Base-by-base conservation (phyloP, 1,284 basidiomycete genomes). In the Boletus coffeatus region DNA sequence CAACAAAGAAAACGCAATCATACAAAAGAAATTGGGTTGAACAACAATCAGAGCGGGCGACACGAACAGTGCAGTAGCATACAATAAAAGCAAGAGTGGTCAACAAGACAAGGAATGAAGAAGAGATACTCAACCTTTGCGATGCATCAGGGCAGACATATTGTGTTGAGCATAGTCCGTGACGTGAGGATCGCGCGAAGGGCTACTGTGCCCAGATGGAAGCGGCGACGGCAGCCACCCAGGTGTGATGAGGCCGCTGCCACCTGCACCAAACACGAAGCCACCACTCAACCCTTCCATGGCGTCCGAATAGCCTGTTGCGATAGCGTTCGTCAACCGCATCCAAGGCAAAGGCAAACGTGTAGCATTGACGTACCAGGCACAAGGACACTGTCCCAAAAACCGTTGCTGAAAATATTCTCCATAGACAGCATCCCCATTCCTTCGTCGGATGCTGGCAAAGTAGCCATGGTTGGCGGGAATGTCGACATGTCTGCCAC, bases 331-430 rank as follows among this genome's bases (percentile, higher is more conserved):
- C n/a, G 36, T 74, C 53, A 74, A 56, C 56, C 36, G 56, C 14
- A 21, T 14, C 18, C 14, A 11, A 57, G 18, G 48, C 21, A 50
- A 43, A 43, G 5, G 29, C 32, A 5, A 46, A 66, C 37, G 14
- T 61, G 61, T 34, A 16, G 39, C 6, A 56, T 16, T 58, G 50
- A 78, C 86, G 65, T 68, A 90, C 90, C 91, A 68, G 90, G 91
- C 55, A 93, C 86, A 37, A 93, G 82, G 66, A 93, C 85, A 69
- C 81, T 92, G 73, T 93, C 91, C 91, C 90, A 93, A 73, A 93
- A 93, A 50, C 84, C 84, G 62, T 80, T 84, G 66, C 84, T 88
- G 62, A 93, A 78, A 59, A 93, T 88, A 70, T 85, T 87, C 68
- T 92, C 90, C 87, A 93, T 91, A 56, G 89, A 86, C 65, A 92